These are phyloP conservation scores for Symmetrospora coprosmae DNA, from an alignment of 768 basidiomycete species.

Conservation along the genomic window DNA sequence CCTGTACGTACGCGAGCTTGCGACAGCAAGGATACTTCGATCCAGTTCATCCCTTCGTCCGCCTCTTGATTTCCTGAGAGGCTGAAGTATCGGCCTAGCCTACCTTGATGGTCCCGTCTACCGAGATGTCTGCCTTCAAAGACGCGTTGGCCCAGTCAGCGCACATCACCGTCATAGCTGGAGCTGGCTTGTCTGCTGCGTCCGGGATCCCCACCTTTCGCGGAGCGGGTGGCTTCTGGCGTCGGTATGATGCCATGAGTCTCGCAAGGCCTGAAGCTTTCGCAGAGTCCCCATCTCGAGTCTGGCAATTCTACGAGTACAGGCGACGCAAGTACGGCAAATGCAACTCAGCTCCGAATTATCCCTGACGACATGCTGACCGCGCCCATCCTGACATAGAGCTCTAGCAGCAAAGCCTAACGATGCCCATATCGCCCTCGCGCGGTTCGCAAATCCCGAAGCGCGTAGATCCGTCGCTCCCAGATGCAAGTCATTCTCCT, in stretches of 20 bases:
- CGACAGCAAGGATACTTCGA: too few relatives aligned
- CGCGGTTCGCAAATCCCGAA: constrained; percentile 40
- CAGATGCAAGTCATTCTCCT: constrained; percentile 33
- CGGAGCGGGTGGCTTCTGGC: constrained; percentile 23
- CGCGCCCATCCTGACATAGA: constrained; percentile 35
- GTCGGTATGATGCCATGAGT: constrained; percentile 17
- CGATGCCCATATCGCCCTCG: constrained; percentile 46
- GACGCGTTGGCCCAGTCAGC: not conserved
- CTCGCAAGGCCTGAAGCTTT: constrained; percentile 27
- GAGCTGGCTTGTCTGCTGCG: constrained; percentile 17
- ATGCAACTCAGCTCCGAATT: too few relatives aligned
- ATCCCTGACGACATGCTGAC: constrained; percentile 7
- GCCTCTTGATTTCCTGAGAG: too few relatives aligned
- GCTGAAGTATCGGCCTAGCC: too few relatives aligned
- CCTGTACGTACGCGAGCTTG: too few relatives aligned
- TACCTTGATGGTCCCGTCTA: too few relatives aligned
- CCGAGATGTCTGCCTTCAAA: not conserved
- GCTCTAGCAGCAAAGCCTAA: constrained; percentile 45
- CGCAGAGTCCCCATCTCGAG: constrained; percentile 12
- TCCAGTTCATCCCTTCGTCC: too few relatives aligned
- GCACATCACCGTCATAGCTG: not conserved
- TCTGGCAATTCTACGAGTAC: constrained; percentile 48
- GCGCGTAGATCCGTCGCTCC: constrained; percentile 24
- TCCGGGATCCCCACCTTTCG: constrained; percentile 21
- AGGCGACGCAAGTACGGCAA: constrained; percentile 43